A percentile compares a stretch with the other conserved stretches of the same genome.
These are phyloP conservation scores for Paxillus ammoniavirescens DNA, from an alignment of 768 basidiomycete genomes.

Conservation along the genomic window DNA sequence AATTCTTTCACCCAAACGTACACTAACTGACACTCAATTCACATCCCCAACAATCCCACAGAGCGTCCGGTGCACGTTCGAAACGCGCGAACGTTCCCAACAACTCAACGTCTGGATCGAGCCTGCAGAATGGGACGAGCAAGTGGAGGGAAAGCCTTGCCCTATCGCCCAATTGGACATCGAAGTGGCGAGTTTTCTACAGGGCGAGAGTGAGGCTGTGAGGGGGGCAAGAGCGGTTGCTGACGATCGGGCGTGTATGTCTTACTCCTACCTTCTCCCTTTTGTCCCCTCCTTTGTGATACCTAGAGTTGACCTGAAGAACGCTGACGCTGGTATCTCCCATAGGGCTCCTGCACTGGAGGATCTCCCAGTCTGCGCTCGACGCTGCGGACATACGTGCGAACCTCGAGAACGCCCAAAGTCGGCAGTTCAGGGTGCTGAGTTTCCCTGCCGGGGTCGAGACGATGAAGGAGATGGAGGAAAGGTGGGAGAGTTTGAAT, in stretches of 20 bases:
- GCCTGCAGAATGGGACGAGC: conserved; percentile 49
- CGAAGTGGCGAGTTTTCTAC: conserved; percentile 43
- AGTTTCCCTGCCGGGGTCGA: conserved; percentile 50
- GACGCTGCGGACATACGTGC: conserved; percentile 35
- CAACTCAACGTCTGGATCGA: conserved; percentile 67
- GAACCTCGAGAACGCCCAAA: conserved; percentile 32
- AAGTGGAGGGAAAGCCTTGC: conserved; percentile 27
- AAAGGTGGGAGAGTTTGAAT: conserved; percentile 30
- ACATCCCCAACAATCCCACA: conserved; percentile 27
- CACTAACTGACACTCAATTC: background rate
- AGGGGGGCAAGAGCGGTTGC: conserved; percentile 38
- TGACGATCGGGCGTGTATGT: conserved; percentile 19
- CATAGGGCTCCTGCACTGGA: conserved; percentile 65
- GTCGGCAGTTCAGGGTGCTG: conserved; percentile 46
- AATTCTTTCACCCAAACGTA: background rate
- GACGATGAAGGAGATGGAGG: conserved; percentile 25
- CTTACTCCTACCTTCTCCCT: conserved; percentile 21
- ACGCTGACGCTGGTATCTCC: background rate
- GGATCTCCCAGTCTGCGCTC: conserved; percentile 41
- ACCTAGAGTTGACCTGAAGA: background rate
- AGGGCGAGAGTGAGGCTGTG: conserved; percentile 34
- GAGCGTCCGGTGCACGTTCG: conserved; percentile 62
- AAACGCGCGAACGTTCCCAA: conserved; percentile 44
- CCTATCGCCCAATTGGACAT: conserved; percentile 63
- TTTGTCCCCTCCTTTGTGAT: background rate